Evolutionary conservation across 1,139 yeast species (phyloP).

Genomic region (Candida freyschussii): DNA sequence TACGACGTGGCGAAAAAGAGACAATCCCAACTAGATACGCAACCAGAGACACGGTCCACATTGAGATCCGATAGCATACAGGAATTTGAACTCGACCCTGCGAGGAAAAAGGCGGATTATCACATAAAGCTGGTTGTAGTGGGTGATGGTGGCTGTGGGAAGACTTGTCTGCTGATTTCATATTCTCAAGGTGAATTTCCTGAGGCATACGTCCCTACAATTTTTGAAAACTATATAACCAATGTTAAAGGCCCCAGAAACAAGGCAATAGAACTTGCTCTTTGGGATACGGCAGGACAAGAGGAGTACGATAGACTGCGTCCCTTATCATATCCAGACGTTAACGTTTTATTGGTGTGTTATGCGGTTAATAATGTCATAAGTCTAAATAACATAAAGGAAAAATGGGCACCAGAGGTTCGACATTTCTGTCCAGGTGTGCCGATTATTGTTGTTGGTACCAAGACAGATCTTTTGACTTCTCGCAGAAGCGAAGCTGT

Average conservation of each 20-base stretch:
- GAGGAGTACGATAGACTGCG: conserved; percentile 85
- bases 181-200: conserved; percentile 80
- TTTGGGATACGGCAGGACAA: conserved; percentile 96
- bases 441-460: conserved; percentile 73
- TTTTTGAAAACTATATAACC: conserved; percentile 79
- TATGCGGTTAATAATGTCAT: conserved; percentile 63
- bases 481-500: conserved; percentile 11
- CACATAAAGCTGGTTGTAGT: conserved; percentile 70
- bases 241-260: conserved; percentile 48
- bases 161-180: conserved; percentile 79
- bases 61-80: conserved; percentile 1
- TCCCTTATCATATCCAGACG: conserved; percentile 81
- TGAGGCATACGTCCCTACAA: conserved; percentile 77
- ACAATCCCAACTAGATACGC: conserved; percentile 15
- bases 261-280: conserved; percentile 62
- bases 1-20: conserved; percentile 24
- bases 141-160: conserved; percentile 96
- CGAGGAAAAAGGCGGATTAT: conserved; percentile 17
- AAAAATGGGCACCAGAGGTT: conserved; percentile 86
- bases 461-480: conserved; percentile 54
- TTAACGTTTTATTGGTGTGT: conserved; percentile 68
- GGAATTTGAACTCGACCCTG: conserved; percentile 14
- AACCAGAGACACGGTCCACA: conserved; percentile 2
- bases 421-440: conserved; percentile 76
- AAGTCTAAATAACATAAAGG: conserved; percentile 68